Conservation (phyloP, 2,329 filamentous ascomycete species). For the Cladophialophora immunda region DNA sequence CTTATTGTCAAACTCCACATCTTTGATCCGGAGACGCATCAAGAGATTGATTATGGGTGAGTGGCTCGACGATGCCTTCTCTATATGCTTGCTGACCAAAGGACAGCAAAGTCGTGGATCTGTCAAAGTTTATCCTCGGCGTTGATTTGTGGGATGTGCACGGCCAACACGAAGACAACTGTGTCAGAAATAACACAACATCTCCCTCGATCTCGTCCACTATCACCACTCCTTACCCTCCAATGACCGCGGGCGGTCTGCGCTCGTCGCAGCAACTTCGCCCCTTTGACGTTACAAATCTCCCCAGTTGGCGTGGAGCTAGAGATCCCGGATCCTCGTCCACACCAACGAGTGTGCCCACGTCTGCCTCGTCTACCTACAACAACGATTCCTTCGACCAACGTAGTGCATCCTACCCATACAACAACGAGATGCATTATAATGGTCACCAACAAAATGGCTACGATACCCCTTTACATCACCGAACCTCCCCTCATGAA, state of each 20-base stretch:
- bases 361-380: conserved; percentile 65
- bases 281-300: conserved; percentile 14
- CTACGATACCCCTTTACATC: conserved; percentile 21
- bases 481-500: conserved; percentile 13
- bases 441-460: conserved; percentile 27
- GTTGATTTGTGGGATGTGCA: conserved; percentile 74
- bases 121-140: conserved; percentile 72
- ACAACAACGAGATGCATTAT: conserved; percentile 16
- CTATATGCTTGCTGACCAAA: conserved; percentile 34
- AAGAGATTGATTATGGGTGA: conserved; percentile 85
- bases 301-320: conserved; percentile 7
- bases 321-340: conserved; percentile 10
- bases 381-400: background rate
- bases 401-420: conserved; percentile 70
- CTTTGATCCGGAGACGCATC: conserved; percentile 74
- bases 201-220: conserved; percentile 35
- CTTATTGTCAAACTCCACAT: conserved; percentile 89
- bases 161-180: conserved; percentile 70
- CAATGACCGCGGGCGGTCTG: background rate
- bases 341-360: conserved; percentile 44
- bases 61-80: conserved; percentile 43
- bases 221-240: conserved; percentile 25
- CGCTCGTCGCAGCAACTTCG: conserved; percentile 13
- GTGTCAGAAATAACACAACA: conserved; percentile 64
- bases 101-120: conserved; percentile 69